Conservation (phyloP, 164 flowering plant genomes). For the Akebia trifoliata region DNA sequence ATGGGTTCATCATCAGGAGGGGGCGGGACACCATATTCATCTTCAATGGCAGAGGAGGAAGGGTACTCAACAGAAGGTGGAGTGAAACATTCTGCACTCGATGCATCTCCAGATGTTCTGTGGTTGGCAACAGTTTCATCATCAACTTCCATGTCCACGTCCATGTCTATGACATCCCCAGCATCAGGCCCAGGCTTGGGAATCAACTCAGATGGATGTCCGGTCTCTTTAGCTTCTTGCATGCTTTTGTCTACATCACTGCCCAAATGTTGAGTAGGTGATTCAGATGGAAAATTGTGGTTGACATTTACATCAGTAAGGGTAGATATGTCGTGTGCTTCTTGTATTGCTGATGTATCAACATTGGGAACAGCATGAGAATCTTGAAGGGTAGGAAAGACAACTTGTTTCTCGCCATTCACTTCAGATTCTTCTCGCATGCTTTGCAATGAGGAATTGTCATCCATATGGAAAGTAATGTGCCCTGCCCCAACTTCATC, state of each 20-base stretch:
- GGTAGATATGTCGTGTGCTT: background rate
- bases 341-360: slow-evolving; percentile 7
- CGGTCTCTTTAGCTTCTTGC: slow-evolving; percentile 19
- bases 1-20: slow-evolving; percentile 81
- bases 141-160: slow-evolving; percentile 98
- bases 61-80: slow-evolving; percentile 18
- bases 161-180: slow-evolving; percentile 81
- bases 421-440: slow-evolving; percentile 20
- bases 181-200: slow-evolving; percentile 16
- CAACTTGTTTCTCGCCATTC: slow-evolving; percentile 14
- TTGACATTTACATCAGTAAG: slow-evolving; percentile 4
- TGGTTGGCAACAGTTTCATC: slow-evolving; percentile 33
- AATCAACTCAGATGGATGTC: slow-evolving; percentile 15
- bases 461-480: slow-evolving; percentile 10
- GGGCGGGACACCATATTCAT: slow-evolving; percentile 43
- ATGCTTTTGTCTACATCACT: slow-evolving; percentile 6
- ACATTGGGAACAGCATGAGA: slow-evolving; percentile 11
- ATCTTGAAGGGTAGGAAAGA: slow-evolving; percentile 12
- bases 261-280: slow-evolving; percentile 12
- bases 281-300: slow-evolving; percentile 15
- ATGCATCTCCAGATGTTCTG: slow-evolving; percentile 14
- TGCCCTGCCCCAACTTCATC: slow-evolving; percentile 21
- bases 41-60: slow-evolving; percentile 19
- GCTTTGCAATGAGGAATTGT: slow-evolving; percentile 16
- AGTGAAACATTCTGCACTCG: slow-evolving; percentile 4